Conservation (phyloP, 768 basidiomycete species). For the Lactarius akahatsu region DNA sequence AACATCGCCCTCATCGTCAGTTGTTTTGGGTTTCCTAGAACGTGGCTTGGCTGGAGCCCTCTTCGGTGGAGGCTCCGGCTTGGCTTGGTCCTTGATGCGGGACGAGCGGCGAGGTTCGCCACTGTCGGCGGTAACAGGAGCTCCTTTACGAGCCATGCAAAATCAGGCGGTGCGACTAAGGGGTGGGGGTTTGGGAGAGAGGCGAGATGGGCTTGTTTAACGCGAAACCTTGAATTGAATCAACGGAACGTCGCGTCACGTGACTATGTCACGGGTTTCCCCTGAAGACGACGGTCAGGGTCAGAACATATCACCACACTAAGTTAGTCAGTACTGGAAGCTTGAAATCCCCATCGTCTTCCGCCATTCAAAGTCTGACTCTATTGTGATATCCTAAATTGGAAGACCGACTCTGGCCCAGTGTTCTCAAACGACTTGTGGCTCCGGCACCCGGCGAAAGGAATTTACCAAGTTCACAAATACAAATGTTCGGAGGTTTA, state of each 20-base stretch:
- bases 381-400: background rate
- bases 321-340: no score
- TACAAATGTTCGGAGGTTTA: background rate
- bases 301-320: no score
- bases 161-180: slow-evolving; percentile 21
- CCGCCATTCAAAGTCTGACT: background rate
- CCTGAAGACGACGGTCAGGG: no score
- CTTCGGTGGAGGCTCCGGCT: slow-evolving; percentile 50
- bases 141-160: slow-evolving; percentile 71
- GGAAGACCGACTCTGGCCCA: background rate
- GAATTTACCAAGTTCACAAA: background rate
- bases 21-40: slow-evolving; percentile 44
- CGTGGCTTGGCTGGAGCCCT: slow-evolving; percentile 65
- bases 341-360: no score
- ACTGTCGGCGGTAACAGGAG: slow-evolving; percentile 43
- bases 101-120: slow-evolving; percentile 67
- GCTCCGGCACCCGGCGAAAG: background rate
- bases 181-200: slow-evolving; percentile 29
- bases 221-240: slow-evolving; percentile 29
- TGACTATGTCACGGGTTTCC: slow-evolving; percentile 7
- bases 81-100: slow-evolving; percentile 73
- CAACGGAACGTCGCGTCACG: slow-evolving; percentile 18
- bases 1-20: slow-evolving; percentile 35
- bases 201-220: slow-evolving; percentile 28
- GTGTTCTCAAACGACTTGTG: background rate